A percentile compares a stretch with the other conserved stretches of the same genome.
Evolutionary conservation across 352 stramenopile species (phyloP).

Genomic region (Globisporangium rhizosaccharum): DNA sequence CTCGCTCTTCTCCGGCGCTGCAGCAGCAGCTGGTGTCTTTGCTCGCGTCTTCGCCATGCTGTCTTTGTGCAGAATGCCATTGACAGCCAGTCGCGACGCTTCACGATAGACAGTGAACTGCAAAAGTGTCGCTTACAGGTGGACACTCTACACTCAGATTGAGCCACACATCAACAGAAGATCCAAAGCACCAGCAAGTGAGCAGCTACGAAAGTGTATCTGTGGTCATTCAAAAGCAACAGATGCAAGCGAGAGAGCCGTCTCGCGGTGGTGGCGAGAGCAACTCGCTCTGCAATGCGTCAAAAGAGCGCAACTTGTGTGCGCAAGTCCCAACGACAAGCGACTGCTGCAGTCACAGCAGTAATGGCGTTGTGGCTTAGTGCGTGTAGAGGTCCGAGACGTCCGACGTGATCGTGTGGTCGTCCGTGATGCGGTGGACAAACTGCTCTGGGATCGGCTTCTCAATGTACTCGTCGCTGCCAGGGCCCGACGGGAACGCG

Average conservation of each 20-base stretch:
- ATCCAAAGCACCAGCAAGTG: too few species aligned
- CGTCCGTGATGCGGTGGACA: conserved; percentile 88
- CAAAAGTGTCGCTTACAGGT: too few species aligned
- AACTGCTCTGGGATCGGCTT: conserved; percentile 97
- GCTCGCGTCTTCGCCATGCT: conserved; percentile 11
- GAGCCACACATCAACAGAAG: too few species aligned
- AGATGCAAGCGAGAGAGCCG: too few species aligned
- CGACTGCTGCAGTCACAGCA: too few species aligned
- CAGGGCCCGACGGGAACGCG: conserved; percentile 83
- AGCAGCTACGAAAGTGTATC: too few species aligned
- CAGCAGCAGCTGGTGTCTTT: conserved; percentile 1
- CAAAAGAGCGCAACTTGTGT: too few species aligned
- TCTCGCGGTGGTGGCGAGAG: too few species aligned
- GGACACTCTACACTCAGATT: too few species aligned
- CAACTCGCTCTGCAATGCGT: too few species aligned
- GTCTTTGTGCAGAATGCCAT: background rate
- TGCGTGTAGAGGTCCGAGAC: conserved; percentile 95
- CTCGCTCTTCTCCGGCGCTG: conserved; percentile 2
- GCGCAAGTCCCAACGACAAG: too few species aligned
- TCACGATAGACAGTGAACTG: conserved; percentile 1
- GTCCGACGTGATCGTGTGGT: conserved; percentile 85
- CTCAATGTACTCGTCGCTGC: conserved; percentile 91
- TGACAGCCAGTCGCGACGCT: background rate
- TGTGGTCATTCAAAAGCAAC: too few species aligned
- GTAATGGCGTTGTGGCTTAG: conserved; percentile 13